Conservation (phyloP, 495 filamentous ascomycete species). For the Penicillium paradoxum region DNA sequence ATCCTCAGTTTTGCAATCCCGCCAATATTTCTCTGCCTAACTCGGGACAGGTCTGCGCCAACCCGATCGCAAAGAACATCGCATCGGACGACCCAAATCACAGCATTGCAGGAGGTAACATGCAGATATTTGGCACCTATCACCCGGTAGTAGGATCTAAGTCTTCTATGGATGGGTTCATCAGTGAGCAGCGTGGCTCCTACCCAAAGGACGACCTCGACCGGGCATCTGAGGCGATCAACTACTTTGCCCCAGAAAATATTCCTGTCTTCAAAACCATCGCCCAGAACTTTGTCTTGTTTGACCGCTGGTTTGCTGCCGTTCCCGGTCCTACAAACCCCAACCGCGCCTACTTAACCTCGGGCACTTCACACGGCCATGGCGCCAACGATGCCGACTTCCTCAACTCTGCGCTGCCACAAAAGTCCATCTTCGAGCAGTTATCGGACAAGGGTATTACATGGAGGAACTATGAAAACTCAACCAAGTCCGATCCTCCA, state of each 20-base stretch:
- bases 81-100: constrained; percentile 46
- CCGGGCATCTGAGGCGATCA: constrained; percentile 43
- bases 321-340: constrained; percentile 48
- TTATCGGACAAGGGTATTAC: constrained; percentile 36
- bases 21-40: constrained; percentile 31
- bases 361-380: constrained; percentile 47
- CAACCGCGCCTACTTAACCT: constrained; percentile 46
- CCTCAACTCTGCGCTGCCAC: constrained; percentile 36
- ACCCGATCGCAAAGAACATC: constrained; percentile 28
- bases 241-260: constrained; percentile 45
- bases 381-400: constrained; percentile 43
- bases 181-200: constrained; percentile 42
- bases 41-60: constrained; percentile 34
- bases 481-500: constrained; percentile 17
- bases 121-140: constrained; percentile 44
- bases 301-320: constrained; percentile 46
- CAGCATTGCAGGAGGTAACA: constrained; percentile 44
- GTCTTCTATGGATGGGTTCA: constrained; percentile 38
- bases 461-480: constrained; percentile 50
- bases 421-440: constrained; percentile 47
- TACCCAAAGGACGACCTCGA: constrained; percentile 26
- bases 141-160: constrained; percentile 28
- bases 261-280: constrained; percentile 42
- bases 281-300: constrained; percentile 47
- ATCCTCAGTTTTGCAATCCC: constrained; percentile 38